Conservation (phyloP, 2,329 filamentous ascomycete genomes). For the Rhynchosporium secalis region DNA sequence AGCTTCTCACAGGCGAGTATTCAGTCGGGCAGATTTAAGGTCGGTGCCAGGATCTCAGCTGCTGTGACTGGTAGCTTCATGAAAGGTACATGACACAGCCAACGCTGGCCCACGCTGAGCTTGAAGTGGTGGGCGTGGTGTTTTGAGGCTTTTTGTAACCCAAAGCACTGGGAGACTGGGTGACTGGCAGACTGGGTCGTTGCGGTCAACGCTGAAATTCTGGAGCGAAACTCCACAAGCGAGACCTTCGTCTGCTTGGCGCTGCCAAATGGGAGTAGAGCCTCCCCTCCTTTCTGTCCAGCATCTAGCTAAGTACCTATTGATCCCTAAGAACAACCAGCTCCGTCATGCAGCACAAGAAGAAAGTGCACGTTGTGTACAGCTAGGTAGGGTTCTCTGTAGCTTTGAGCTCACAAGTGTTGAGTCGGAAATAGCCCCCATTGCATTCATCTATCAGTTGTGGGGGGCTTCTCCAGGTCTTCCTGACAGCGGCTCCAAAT, state of each 20-base stretch:
- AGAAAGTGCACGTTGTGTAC: conserved; percentile 18
- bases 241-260: conserved; percentile 12
- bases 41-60: background rate
- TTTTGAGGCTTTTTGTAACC: background rate
- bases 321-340: conserved; percentile 16
- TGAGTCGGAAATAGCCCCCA: conserved; percentile 28
- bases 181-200: no score
- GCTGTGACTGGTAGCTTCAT: conserved; percentile 13
- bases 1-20: conserved; percentile 23
- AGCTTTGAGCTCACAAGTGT: conserved; percentile 34
- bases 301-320: background rate
- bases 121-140: background rate
- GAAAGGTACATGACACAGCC: background rate
- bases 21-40: conserved; percentile 12
- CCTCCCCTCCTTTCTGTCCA: conserved; percentile 19
- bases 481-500: conserved; percentile 22
- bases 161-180: background rate
- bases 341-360: conserved; percentile 26
- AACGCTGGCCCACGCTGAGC: conserved; percentile 9
- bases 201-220: conserved; percentile 7
- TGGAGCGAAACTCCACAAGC: conserved; percentile 16
- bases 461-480: conserved; percentile 27
- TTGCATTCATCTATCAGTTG: background rate
- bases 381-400: conserved; percentile 37
- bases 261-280: conserved; percentile 21